Conservation (phyloP, 306 rosid genomes). For the Lotus japonicus region DNA sequence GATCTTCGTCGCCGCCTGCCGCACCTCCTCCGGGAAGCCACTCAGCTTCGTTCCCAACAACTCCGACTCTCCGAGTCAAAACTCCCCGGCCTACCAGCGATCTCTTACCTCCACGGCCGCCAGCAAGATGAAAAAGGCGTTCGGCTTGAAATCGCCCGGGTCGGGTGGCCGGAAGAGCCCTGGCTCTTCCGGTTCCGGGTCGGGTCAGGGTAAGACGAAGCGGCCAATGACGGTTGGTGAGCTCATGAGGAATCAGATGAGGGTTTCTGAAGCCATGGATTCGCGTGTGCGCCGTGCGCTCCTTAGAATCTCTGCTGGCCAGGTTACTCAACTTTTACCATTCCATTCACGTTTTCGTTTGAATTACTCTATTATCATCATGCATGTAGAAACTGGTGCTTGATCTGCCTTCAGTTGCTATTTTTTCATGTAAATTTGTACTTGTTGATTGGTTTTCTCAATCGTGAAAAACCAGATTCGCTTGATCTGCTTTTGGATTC, state of each 20-base stretch:
- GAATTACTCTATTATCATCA: not conserved
- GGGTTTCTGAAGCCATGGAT: conserved; percentile 88
- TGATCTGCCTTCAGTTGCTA: conserved; percentile 24
- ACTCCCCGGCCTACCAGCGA: conserved; percentile 62
- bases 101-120: conserved; percentile 94
- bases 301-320: conserved; percentile 83
- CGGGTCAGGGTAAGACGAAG: conserved; percentile 54
- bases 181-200: conserved; percentile 35
- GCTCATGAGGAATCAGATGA: conserved; percentile 93
- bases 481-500: conserved; percentile 20
- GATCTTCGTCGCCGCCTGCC: conserved; percentile 97
- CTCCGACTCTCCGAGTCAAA: conserved; percentile 47
- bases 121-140: conserved; percentile 92
- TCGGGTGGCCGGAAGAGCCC: conserved; percentile 69
- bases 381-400: conserved; percentile 4
- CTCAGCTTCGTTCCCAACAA: conserved; percentile 38
- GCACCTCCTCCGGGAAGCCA: conserved; percentile 76
- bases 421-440: not conserved
- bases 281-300: conserved; percentile 87
- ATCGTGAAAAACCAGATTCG: not conserved
- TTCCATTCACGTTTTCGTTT: not conserved
- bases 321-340: conserved; percentile 39
- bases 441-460: not conserved
- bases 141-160: conserved; percentile 84
- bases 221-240: conserved; percentile 87